Conservation (phyloP, 2,329 filamentous ascomycete genomes). For the Alternaria rosae region DNA sequence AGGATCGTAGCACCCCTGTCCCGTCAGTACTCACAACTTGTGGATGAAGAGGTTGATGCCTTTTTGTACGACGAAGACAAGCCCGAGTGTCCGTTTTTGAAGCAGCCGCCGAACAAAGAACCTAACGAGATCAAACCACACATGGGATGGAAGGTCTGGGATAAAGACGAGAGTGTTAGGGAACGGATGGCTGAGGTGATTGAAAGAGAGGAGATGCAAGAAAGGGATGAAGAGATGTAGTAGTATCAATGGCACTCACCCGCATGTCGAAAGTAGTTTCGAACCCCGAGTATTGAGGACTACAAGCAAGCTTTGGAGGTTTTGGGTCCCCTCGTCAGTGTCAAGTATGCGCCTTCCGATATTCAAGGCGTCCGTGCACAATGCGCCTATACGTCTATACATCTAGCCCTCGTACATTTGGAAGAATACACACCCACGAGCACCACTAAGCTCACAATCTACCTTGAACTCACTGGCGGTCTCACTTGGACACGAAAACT, state of each 20-base stretch:
- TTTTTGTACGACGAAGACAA: constrained; percentile 12
- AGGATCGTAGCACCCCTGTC: not conserved
- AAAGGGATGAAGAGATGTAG: not conserved
- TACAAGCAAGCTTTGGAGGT: not conserved
- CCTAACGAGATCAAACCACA: not conserved
- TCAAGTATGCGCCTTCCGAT: not conserved
- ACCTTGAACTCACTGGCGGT: not conserved
- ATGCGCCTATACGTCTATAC: not conserved
- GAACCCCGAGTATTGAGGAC: not conserved
- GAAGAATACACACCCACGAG: not conserved
- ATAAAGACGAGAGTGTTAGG: constrained; percentile 3
- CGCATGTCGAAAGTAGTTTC: not conserved
- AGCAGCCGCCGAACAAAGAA: not conserved
- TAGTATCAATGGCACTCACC: not conserved
- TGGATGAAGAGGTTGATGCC: constrained; percentile 15
- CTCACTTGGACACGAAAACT: not conserved
- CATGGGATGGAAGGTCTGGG: constrained; percentile 19
- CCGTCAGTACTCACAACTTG: not conserved
- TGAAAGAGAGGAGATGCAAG: not conserved
- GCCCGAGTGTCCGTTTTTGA: constrained; percentile 13
- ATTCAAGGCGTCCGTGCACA: not conserved
- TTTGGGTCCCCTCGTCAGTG: not conserved
- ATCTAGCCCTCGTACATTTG: too few species aligned
- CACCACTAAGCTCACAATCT: not conserved
- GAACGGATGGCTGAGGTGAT: constrained; percentile 6